Conservation (phyloP, 306 rosid species). For the Sindora glabra region DNA sequence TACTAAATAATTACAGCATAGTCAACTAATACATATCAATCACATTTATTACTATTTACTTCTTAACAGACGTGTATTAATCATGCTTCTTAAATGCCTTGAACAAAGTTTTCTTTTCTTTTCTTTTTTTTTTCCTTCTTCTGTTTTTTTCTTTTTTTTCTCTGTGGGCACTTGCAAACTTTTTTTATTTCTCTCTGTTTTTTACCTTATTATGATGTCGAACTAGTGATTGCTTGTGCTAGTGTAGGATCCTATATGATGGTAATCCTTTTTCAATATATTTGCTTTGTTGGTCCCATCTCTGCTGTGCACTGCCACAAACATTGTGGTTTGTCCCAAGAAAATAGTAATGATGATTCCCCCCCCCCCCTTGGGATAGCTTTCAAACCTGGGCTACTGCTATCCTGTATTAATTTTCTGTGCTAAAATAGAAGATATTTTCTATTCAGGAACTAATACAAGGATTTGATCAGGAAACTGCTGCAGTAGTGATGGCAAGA, state of each 20-base stretch:
- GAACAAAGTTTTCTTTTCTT: not conserved
- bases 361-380: not conserved
- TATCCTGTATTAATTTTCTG: constrained; percentile 1
- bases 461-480: constrained; percentile 98
- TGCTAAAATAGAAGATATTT: constrained; percentile 10
- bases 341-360: not conserved
- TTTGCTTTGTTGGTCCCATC: no score
- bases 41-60: no score
- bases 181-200: no score
- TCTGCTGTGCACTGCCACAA: not conserved
- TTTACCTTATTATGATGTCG: no score
- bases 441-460: constrained; percentile 73
- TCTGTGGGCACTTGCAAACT: no score
- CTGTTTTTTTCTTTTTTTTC: not conserved
- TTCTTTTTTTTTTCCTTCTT: not conserved
- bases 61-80: no score
- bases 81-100: not conserved
- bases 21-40: no score
- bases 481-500: constrained; percentile 96
- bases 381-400: not conserved
- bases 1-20: no score
- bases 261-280: no score
- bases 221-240: no score
- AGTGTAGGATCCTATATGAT: no score
- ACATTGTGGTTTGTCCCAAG: not conserved